Percentiles rank a stretch among this genome's conserved stretches.
Conservation (phyloP, 192 early-diverging fungal species). For the Backusella australiensis region DNA sequence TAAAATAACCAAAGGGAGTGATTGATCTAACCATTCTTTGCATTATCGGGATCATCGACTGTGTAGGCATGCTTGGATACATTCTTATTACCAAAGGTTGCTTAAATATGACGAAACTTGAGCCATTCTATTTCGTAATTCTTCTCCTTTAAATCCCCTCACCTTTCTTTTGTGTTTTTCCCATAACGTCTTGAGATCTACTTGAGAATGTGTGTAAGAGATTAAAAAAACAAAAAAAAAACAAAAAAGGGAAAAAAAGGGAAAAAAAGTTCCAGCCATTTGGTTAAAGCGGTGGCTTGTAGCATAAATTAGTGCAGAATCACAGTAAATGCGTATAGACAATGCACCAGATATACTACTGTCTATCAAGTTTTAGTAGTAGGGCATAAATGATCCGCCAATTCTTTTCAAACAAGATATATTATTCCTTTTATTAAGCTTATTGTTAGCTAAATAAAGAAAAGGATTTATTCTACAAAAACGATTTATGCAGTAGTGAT, state of each 20-base stretch:
- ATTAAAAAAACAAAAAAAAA: not conserved
- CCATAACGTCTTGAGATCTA: slow-evolving; percentile 8
- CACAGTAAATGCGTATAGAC: not conserved
- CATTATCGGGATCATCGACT: not conserved
- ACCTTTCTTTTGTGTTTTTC: slow-evolving; percentile 13
- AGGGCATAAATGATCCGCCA: no score
- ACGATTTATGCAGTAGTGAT: not conserved
- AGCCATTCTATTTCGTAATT: not conserved
- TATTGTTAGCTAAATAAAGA: not conserved
- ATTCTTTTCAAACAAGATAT: no score
- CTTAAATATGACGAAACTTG: not conserved
- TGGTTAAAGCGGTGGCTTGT: slow-evolving; percentile 5
- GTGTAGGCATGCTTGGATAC: not conserved
- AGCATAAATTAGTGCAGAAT: not conserved
- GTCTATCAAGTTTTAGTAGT: no score
- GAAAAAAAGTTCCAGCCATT: not conserved
- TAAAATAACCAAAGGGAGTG: not conserved
- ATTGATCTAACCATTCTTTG: not conserved
- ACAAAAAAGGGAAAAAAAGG: not conserved
- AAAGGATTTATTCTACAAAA: not conserved
- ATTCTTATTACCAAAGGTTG: not conserved
- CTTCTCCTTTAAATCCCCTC: not conserved
- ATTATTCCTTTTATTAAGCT: not conserved
- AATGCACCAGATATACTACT: not conserved
- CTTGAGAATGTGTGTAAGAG: not conserved